These are phyloP conservation scores for Sporothrix schenckii DNA, from an alignment of 2,329 filamentous ascomycete genomes.

Conservation along the genomic window DNA sequence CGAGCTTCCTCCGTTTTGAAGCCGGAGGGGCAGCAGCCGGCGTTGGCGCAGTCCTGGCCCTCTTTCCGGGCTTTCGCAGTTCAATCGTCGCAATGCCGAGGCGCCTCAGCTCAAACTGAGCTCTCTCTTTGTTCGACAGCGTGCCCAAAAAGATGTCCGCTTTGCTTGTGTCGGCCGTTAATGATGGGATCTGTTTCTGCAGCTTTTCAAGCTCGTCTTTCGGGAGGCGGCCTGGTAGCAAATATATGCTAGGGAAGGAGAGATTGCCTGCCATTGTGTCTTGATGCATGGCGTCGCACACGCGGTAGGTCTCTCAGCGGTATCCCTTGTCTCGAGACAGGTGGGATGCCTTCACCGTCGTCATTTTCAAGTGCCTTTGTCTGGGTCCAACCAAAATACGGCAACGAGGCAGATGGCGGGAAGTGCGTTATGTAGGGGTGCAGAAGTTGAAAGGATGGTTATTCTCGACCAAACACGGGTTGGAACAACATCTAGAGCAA, in stretches of 20 bases:
- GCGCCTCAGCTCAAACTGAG: constrained; percentile 74
- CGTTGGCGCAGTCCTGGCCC: background rate
- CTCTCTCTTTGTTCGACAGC: constrained; percentile 69
- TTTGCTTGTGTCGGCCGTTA: constrained; percentile 73
- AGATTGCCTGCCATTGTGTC: constrained; percentile 21
- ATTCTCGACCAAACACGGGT: background rate
- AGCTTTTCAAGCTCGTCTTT: constrained; percentile 64
- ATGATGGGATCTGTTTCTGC: constrained; percentile 64
- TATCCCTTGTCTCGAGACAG: background rate
- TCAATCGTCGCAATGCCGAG: constrained; percentile 63
- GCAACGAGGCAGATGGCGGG: background rate
- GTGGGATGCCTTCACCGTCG: background rate
- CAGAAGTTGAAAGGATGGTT: background rate
- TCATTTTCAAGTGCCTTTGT: background rate
- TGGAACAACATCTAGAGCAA: background rate
- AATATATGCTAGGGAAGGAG: constrained; percentile 67
- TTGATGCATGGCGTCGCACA: background rate
- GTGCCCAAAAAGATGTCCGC: constrained; percentile 76
- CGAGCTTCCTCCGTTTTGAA: constrained; percentile 27
- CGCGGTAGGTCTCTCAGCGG: background rate
- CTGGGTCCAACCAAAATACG: background rate
- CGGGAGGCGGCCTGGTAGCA: constrained; percentile 71
- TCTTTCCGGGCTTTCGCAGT: background rate
- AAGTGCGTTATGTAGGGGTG: background rate
- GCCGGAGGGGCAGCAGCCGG: constrained; percentile 31